Base-by-base conservation (phyloP, 2,329 filamentous ascomycete genomes). In the Helotiales sp. region DNA sequence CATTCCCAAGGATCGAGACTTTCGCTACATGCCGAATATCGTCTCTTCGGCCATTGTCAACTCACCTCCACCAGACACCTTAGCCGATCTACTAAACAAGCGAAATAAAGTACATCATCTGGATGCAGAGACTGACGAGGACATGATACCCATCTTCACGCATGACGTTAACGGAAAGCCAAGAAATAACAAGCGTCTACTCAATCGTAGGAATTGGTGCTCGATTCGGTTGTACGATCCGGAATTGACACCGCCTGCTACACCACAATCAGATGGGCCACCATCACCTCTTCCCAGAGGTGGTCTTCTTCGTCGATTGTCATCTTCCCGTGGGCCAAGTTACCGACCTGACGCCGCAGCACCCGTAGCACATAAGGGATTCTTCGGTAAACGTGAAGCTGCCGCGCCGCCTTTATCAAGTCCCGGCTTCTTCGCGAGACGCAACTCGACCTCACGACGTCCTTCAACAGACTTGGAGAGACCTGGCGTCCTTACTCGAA, bases 11-110 rank as follows among this genome's bases (percentile, higher is more conserved):
- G 93, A 98, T 80, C 89, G 89, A 72, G 96, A 99, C 77, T 94
- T 96, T 75, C 87, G 96, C 69, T 99, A 99, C 77, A 99, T 99
- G 91, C 92, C 93, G 4, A 99, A 99, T 75, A 82, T 99, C 67
- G 89, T 98, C 72, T 96, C 93, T 0, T 97, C 94, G 0, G 93
- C 94, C 13, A 98, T 99, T 76, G 95, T 91, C 74, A 97, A 99
- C 77, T 89, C 91, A 15, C 96, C 96, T 5, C 93, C 94, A 20
- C 91, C 94, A 0, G 92, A 96, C 61, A 83, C 96, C 75, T 86
- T 98, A 82, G 93, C 93, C 5, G 95, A 99, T 78, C 87, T 97
- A 61, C 85, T 99, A 68, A 97, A 98, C 82, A 96, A 92, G 82
- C 88, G 96, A 30, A 97, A 97, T 82, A 97, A 91, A 78, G 79